phyloP scores from a whole-genome alignment of 2,329 filamentous ascomycete species.

The Biscogniauxia marginata region DNA sequence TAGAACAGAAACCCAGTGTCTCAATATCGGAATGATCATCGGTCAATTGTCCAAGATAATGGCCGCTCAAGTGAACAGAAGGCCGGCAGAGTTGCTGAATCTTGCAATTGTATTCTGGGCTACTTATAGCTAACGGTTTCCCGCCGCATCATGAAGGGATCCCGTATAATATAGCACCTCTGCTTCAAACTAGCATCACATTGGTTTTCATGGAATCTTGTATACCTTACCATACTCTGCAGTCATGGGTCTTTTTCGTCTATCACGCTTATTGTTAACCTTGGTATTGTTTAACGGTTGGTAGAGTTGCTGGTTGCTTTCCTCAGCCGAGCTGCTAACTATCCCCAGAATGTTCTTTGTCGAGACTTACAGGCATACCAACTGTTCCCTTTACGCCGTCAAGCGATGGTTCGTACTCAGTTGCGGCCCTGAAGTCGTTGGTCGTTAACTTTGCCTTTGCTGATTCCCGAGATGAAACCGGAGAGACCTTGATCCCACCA shows the following conservation, averaged over 20 bases:
- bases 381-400: conserved; percentile 33
- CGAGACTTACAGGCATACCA: conserved; percentile 33
- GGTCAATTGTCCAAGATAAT: not conserved
- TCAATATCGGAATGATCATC: not conserved
- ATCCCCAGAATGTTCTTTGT: conserved; percentile 15
- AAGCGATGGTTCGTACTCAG: conserved; percentile 24
- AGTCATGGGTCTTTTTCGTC: conserved; percentile 6
- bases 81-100: not conserved
- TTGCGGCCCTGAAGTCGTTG: conserved; percentile 34
- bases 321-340: conserved; percentile 5
- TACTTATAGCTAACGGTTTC: not conserved
- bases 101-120: no score
- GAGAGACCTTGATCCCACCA: conserved; percentile 52
- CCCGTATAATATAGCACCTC: not conserved
- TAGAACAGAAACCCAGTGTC: no score
- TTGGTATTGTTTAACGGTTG: conserved; percentile 15
- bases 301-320: conserved; percentile 7
- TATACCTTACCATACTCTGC: not conserved
- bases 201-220: not conserved
- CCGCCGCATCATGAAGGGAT: not conserved
- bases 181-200: not conserved
- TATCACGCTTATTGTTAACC: conserved; percentile 7
- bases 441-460: conserved; percentile 45
- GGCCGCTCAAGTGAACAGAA: not conserved
- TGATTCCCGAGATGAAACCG: conserved; percentile 40